phyloP scores from a whole-genome alignment of 1,284 basidiomycete genomes.

The Cutaneotrichosporon mucoides region DNA sequence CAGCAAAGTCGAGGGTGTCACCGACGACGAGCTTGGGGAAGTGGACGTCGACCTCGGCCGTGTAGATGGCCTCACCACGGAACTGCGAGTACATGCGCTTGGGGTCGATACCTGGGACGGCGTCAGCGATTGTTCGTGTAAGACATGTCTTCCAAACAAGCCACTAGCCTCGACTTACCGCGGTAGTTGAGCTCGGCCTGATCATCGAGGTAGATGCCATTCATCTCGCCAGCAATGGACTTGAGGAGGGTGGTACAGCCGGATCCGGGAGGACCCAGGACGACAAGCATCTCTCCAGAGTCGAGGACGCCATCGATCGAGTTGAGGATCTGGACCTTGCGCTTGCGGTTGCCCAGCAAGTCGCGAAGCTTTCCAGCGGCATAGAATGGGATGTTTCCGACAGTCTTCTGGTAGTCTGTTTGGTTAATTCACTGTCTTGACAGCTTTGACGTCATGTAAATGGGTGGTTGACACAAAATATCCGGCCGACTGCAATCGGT shows the following conservation, averaged over 20 bases:
- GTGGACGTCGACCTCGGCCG: conserved; percentile 54
- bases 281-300: conserved; percentile 56
- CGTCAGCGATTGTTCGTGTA: no score
- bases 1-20: conserved; percentile 48
- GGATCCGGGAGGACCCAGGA: conserved; percentile 61
- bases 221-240: conserved; percentile 56
- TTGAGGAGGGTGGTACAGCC: conserved; percentile 58
- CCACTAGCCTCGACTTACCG: conserved; percentile 15
- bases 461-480: no score
- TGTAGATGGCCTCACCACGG: conserved; percentile 51
- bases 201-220: conserved; percentile 52
- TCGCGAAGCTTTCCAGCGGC: conserved; percentile 40
- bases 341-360: conserved; percentile 43
- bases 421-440: not conserved
- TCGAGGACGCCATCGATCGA: conserved; percentile 51
- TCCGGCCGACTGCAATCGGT: no score
- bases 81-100: conserved; percentile 47
- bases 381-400: conserved; percentile 50
- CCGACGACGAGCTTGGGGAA: conserved; percentile 54
- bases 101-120: conserved; percentile 28
- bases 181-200: conserved; percentile 47
- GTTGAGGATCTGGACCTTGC: conserved; percentile 53
- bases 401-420: conserved; percentile 53
- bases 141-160: no score
- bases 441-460: not conserved